phyloP scores from a whole-genome alignment of 352 stramenopile species.

The Phytophthora foliorum region DNA sequence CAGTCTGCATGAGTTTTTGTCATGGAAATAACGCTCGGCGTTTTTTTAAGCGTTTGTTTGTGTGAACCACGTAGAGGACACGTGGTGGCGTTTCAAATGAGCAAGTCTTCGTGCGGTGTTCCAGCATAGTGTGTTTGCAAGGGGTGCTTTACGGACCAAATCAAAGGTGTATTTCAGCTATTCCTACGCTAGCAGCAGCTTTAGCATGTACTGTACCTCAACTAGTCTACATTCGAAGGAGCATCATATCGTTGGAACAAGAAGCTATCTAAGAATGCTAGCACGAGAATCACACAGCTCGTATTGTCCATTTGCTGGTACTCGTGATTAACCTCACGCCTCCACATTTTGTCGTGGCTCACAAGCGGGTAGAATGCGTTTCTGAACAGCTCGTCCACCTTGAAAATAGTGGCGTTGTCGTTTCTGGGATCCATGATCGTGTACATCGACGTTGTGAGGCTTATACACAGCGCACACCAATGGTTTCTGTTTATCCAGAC shows the following conservation, averaged over 20 bases:
- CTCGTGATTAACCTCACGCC: background rate
- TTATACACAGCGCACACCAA: background rate
- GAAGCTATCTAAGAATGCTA: background rate
- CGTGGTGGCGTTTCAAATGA: no score
- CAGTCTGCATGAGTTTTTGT: background rate
- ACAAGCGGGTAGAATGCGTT: background rate
- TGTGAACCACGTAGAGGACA: background rate
- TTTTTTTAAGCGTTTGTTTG: background rate
- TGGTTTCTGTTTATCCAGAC: background rate
- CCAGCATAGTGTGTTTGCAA: background rate
- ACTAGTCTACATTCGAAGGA: background rate
- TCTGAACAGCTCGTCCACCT: background rate
- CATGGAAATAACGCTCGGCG: background rate
- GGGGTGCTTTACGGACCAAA: background rate
- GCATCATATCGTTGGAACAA: background rate
- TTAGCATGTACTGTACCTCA: background rate
- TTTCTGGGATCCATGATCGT: conserved; percentile 1
- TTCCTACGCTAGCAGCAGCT: background rate
- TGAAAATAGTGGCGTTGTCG: background rate
- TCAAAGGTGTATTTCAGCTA: background rate
- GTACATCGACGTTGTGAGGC: background rate
- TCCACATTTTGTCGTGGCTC: background rate
- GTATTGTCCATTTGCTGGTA: conserved; percentile 4
- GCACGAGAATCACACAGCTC: background rate
- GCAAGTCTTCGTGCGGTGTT: no score